Evolutionary conservation across 176 grass and related monocot genomes (phyloP).

Genomic region (Oryza longistaminata): DNA sequence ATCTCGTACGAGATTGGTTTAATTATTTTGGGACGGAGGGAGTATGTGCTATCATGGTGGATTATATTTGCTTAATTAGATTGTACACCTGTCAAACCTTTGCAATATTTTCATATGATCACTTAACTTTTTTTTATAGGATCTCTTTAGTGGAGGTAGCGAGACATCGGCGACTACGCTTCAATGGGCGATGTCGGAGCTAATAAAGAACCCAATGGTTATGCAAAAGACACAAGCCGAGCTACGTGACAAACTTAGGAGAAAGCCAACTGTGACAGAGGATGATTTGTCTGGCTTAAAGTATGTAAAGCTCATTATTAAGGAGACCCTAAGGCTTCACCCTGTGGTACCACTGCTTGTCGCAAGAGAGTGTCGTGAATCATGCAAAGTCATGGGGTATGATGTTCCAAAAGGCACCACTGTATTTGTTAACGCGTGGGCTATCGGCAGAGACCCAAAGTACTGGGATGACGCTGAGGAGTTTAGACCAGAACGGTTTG

Average conservation of each 20-base stretch:
- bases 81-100: background rate
- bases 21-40: too few relatives aligned
- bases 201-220: background rate
- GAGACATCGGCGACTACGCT: background rate
- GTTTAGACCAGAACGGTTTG: slow-evolving; percentile 10
- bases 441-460: background rate
- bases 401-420: background rate
- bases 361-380: background rate
- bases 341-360: background rate
- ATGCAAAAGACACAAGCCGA: background rate
- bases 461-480: background rate
- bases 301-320: background rate
- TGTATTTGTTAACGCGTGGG: too few relatives aligned
- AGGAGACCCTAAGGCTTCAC: slow-evolving; percentile 24
- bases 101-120: background rate
- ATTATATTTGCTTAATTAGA: too few relatives aligned
- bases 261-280: background rate
- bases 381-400: background rate
- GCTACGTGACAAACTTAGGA: background rate
- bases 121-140: background rate
- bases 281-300: background rate
- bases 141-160: background rate
- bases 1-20: too few relatives aligned
- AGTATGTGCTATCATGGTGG: too few relatives aligned
- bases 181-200: slow-evolving; percentile 28